These are phyloP conservation scores for Celoporthe dispersa DNA, from an alignment of 2,329 filamentous ascomycete species.

Conservation along the genomic window DNA sequence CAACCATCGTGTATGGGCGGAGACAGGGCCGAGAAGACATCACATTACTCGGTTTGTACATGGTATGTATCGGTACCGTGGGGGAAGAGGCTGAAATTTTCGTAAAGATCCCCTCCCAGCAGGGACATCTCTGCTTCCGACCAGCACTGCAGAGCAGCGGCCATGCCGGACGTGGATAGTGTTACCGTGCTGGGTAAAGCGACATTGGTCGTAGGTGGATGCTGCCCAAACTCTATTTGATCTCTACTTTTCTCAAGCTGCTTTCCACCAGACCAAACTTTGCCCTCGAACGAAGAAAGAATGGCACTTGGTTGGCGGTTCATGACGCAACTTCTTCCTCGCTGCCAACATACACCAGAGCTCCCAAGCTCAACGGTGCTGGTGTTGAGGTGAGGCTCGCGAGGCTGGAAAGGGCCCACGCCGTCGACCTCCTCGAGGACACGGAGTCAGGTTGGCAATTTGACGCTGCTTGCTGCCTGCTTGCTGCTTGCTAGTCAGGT, in stretches of 20 bases:
- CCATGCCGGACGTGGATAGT: neutral
- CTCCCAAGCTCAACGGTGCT: neutral
- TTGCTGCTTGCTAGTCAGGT: neutral
- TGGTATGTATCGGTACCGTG: neutral
- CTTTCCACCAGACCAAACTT: neutral
- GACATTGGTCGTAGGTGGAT: constrained; percentile 2
- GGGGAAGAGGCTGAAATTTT: constrained; percentile 11
- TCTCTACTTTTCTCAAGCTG: neutral
- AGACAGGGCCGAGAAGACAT: neutral
- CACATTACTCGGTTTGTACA: neutral
- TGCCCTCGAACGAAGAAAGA: no score
- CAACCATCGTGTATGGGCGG: neutral
- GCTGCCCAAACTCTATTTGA: constrained; percentile 13
- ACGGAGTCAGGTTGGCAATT: neutral
- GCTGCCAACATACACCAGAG: neutral
- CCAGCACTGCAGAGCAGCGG: neutral
- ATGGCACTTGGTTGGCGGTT: neutral
- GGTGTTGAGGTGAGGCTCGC: neutral
- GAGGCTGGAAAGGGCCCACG: neutral
- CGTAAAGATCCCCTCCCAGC: neutral
- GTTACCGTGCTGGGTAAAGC: neutral
- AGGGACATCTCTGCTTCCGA: neutral
- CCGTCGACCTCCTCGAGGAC: neutral
- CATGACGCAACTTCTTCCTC: constrained; percentile 14
- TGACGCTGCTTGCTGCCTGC: constrained; percentile 1